These are phyloP conservation scores for Apiospora hydei DNA, from an alignment of 2,329 filamentous ascomycete species.

Conservation along the genomic window DNA sequence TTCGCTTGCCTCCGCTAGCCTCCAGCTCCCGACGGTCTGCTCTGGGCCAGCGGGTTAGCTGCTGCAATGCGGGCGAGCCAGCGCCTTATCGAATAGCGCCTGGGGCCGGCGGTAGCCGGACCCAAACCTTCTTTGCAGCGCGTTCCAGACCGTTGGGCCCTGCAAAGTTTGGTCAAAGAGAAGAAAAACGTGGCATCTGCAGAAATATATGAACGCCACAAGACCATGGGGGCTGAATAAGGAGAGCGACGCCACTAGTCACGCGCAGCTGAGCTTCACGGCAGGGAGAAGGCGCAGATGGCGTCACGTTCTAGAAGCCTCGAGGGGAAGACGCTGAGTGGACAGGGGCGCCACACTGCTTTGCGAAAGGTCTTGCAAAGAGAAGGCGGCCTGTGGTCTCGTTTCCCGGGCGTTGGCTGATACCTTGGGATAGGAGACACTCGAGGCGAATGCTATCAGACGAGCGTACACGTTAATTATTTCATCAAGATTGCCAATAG, in stretches of 20 bases:
- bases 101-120: background rate
- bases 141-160: constrained; percentile 4
- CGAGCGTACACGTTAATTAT: background rate
- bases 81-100: background rate
- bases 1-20: constrained; percentile 2
- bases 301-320: background rate
- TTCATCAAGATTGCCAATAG: background rate
- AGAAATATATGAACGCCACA: background rate
- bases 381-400: background rate
- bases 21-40: background rate
- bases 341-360: too few relatives aligned
- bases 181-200: constrained; percentile 2
- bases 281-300: background rate
- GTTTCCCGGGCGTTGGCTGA: background rate
- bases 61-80: background rate
- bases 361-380: background rate
- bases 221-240: background rate
- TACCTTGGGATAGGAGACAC: background rate
- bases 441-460: background rate
- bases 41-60: background rate
- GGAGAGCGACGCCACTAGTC: background rate
- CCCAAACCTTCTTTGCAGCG: background rate
- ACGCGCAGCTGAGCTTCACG: background rate
- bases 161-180: background rate
- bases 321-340: background rate